Conservation (phyloP, 495 filamentous ascomycete species). For the Aspergillus incahuasiensis region DNA sequence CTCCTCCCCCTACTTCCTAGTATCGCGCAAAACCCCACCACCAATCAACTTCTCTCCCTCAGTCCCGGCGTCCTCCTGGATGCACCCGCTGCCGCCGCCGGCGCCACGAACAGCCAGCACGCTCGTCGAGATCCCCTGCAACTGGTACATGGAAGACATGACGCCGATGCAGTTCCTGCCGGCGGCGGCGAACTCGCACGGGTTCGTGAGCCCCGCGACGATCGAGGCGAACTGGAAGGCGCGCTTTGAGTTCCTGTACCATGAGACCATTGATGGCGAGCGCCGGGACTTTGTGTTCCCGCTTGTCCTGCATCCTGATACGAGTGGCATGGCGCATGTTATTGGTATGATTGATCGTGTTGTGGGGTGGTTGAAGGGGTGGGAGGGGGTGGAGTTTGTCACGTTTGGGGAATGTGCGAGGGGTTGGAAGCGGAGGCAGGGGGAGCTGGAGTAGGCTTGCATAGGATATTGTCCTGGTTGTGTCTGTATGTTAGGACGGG, state of each 20-base stretch:
- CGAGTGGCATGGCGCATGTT: slow-evolving; percentile 49
- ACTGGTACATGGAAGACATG: slow-evolving; percentile 48
- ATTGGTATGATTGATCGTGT: slow-evolving; percentile 48
- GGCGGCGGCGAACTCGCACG: slow-evolving; percentile 38
- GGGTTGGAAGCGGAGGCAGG: slow-evolving; percentile 3
- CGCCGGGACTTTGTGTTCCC: slow-evolving; percentile 27
- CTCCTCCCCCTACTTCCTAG: slow-evolving; percentile 41
- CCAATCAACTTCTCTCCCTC: slow-evolving; percentile 39
- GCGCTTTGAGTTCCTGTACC: slow-evolving; percentile 29
- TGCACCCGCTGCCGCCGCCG: slow-evolving; percentile 40
- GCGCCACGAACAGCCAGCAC: slow-evolving; percentile 14
- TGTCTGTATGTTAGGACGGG: too few species aligned
- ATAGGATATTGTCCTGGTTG: too few species aligned
- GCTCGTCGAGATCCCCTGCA: slow-evolving; percentile 43
- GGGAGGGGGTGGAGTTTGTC: slow-evolving; percentile 37
- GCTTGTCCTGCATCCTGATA: slow-evolving; percentile 48
- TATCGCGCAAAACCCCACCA: slow-evolving; percentile 28
- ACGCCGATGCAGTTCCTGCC: slow-evolving; percentile 45
- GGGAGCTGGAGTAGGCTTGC: too few species aligned
- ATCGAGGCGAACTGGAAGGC: slow-evolving; percentile 48
- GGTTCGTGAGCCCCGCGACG: slow-evolving; percentile 41
- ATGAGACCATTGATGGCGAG: slow-evolving; percentile 17
- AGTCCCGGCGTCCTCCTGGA: slow-evolving; percentile 40
- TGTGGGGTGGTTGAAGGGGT: slow-evolving; percentile 40
- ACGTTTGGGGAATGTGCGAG: slow-evolving; percentile 13